These are phyloP conservation scores for Dryadomyces sulphureus DNA, from an alignment of 2,329 filamentous ascomycete species.

Conservation along the genomic window DNA sequence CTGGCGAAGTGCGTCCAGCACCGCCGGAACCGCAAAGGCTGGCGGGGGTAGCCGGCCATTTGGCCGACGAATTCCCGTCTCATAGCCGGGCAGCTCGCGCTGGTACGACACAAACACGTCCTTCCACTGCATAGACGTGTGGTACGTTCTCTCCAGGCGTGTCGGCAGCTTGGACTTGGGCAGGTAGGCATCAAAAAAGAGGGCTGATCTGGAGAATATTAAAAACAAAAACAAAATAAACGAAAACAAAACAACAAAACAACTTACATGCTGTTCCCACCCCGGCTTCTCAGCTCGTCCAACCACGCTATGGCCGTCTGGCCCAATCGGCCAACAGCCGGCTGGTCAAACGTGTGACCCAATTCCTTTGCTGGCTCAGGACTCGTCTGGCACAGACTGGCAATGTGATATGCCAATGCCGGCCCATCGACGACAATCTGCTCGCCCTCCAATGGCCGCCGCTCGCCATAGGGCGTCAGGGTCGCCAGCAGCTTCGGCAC, in stretches of 20 bases:
- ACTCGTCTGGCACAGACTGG: conserved; percentile 8
- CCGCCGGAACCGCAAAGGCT: conserved; percentile 62
- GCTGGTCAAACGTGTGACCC: conserved; percentile 11
- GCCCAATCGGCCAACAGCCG: conserved; percentile 11
- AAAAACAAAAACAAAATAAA: not conserved
- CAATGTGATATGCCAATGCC: conserved; percentile 14
- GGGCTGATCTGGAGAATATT: conserved; percentile 36
- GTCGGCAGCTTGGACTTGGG: conserved; percentile 50
- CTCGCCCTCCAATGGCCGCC: conserved; percentile 7
- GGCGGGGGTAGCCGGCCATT: conserved; percentile 24
- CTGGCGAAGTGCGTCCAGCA: conserved; percentile 53
- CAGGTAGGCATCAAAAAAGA: conserved; percentile 79
- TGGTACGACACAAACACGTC: conserved; percentile 24
- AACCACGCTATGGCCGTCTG: conserved; percentile 11
- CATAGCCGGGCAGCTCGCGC: conserved; percentile 5
- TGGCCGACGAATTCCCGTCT: conserved; percentile 4
- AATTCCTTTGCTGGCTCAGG: not conserved
- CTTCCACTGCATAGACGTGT: conserved; percentile 40
- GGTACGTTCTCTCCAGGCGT: conserved; percentile 45
- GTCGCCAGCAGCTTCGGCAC: conserved; percentile 13
- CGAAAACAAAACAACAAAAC: not conserved
- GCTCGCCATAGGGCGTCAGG: conserved; percentile 12
- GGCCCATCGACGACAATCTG: conserved; percentile 15
- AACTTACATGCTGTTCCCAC: conserved; percentile 8
- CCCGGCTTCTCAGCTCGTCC: conserved; percentile 9